Conservation (phyloP, 768 basidiomycete genomes). For the Leccinum broughii region DNA sequence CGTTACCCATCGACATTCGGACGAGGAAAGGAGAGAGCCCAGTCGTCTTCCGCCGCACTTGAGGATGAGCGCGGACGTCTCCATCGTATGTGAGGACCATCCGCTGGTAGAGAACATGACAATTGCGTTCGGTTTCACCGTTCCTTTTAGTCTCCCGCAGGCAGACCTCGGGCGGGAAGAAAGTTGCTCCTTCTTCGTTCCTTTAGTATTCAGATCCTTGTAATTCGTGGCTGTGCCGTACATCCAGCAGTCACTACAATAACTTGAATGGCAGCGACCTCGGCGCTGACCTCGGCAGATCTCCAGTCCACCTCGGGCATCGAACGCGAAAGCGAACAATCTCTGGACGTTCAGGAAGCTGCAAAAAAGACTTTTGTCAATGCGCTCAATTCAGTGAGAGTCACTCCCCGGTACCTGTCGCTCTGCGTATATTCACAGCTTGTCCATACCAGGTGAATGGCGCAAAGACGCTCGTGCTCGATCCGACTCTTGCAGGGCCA, state of each 20-base stretch:
- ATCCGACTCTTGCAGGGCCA: slow-evolving; percentile 84
- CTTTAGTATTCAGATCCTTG: too few relatives aligned
- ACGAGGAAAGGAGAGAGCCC: slow-evolving; percentile 62
- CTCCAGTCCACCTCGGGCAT: too few relatives aligned
- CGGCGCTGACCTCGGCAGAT: too few relatives aligned
- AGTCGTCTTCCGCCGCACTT: slow-evolving; percentile 52
- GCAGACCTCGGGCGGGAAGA: too few relatives aligned
- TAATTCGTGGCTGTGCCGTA: too few relatives aligned
- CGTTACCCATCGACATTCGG: slow-evolving; percentile 84
- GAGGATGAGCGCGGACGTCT: slow-evolving; percentile 17
- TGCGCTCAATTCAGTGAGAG: slow-evolving; percentile 73
- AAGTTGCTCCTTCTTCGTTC: too few relatives aligned
- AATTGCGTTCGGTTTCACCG: neutral
- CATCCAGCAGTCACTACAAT: too few relatives aligned
- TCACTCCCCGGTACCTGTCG: neutral
- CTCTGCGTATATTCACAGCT: slow-evolving; percentile 6
- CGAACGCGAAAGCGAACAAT: too few relatives aligned
- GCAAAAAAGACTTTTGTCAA: slow-evolving; percentile 35
- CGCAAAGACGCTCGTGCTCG: slow-evolving; percentile 92
- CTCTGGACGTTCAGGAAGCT: too few relatives aligned
- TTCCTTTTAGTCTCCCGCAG: neutral
- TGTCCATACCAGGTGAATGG: slow-evolving; percentile 67
- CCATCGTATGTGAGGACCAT: slow-evolving; percentile 23
- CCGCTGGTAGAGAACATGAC: neutral
- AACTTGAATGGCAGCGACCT: too few relatives aligned